These are phyloP conservation scores for Hygrocybe coccinea DNA, from an alignment of 768 basidiomycete genomes.

Conservation along the genomic window DNA sequence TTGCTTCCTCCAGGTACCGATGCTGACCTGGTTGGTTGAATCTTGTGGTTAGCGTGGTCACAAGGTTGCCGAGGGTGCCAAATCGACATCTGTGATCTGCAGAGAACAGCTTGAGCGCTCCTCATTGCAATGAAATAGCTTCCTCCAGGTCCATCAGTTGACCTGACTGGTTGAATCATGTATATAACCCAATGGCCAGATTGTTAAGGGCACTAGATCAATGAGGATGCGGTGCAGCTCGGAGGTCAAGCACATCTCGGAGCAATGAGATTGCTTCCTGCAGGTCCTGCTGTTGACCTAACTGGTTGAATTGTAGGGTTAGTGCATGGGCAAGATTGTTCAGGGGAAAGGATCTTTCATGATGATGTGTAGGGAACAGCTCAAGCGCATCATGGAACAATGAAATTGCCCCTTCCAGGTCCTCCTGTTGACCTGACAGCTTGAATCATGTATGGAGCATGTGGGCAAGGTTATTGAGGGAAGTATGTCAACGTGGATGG, in stretches of 20 bases:
- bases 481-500: too few species aligned
- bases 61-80: too few species aligned
- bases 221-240: slow-evolving; percentile 13
- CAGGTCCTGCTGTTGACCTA: slow-evolving; percentile 7
- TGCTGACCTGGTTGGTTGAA: too few species aligned
- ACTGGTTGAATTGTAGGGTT: neutral
- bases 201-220: slow-evolving; percentile 12
- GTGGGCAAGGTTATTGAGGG: too few species aligned
- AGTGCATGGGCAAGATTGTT: slow-evolving; percentile 15
- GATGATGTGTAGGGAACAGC: slow-evolving; percentile 12
- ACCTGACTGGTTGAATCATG: slow-evolving; percentile 12
- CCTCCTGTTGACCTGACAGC: slow-evolving; percentile 3
- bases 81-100: too few species aligned
- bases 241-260: slow-evolving; percentile 10
- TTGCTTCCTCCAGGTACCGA: too few species aligned
- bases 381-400: slow-evolving; percentile 8
- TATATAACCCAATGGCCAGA: slow-evolving; percentile 18
- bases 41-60: too few species aligned
- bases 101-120: slow-evolving; percentile 3
- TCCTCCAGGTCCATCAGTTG: slow-evolving; percentile 7
- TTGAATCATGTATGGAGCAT: slow-evolving; percentile 16
- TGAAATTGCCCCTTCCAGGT: slow-evolving; percentile 9
- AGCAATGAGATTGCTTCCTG: too few species aligned
- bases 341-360: slow-evolving; percentile 9
- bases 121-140: slow-evolving; percentile 5